phyloP scores from a whole-genome alignment of 257 asterid genomes.

The Handroanthus guayacan region DNA sequence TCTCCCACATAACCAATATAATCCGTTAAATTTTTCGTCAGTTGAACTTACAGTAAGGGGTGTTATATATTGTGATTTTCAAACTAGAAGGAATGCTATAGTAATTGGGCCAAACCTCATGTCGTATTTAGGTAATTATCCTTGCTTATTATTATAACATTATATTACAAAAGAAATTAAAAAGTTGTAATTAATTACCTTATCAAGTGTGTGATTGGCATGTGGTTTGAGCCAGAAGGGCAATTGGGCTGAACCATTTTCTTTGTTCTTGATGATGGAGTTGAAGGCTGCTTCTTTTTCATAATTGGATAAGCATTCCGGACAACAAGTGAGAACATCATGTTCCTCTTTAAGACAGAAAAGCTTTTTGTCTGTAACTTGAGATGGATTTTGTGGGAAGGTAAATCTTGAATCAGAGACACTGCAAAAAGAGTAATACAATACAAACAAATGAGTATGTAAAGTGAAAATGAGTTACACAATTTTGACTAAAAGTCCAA shows the following conservation, averaged over 20 bases:
- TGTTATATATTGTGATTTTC: no score
- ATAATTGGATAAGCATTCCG: slow-evolving; percentile 71
- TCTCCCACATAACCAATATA: no score
- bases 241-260: slow-evolving; percentile 53
- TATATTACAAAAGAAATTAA: no score
- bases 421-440: slow-evolving; percentile 47
- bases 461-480: background rate
- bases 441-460: background rate
- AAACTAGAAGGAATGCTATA: no score
- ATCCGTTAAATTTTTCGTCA: no score
- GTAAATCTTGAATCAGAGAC: slow-evolving; percentile 53
- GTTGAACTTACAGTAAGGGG: no score
- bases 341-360: slow-evolving; percentile 49
- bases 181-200: slow-evolving; percentile 46
- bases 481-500: slow-evolving; percentile 20
- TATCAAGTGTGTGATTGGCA: slow-evolving; percentile 41
- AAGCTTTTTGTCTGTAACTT: slow-evolving; percentile 51
- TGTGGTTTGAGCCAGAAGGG: slow-evolving; percentile 78
- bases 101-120: no score
- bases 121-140: no score
- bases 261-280: slow-evolving; percentile 39
- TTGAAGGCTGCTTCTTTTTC: slow-evolving; percentile 64
- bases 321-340: slow-evolving; percentile 64
- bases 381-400: slow-evolving; percentile 48
- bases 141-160: no score